Evolutionary conservation across 1,139 yeast species (phyloP).

Genomic region (Yamadazyma siamensis): DNA sequence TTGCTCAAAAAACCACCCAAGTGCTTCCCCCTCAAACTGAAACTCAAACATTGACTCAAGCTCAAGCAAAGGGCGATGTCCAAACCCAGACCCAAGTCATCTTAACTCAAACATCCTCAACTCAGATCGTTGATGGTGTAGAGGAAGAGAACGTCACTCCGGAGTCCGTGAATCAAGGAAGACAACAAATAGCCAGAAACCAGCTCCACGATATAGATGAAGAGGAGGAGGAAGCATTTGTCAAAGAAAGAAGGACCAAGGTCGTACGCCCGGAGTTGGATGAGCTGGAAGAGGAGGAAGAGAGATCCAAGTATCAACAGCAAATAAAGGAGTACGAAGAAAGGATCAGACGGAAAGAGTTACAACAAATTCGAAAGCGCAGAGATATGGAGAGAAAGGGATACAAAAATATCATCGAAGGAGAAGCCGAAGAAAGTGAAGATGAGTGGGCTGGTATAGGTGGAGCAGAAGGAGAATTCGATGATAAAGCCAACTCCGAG

Average conservation of each 20-base stretch:
- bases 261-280: too few species aligned
- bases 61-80: too few species aligned
- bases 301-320: slow-evolving; percentile 25
- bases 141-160: slow-evolving; percentile 31
- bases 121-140: neutral
- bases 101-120: neutral
- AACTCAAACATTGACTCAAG: too few species aligned
- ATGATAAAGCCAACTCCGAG: slow-evolving; percentile 61
- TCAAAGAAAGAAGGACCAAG: too few species aligned
- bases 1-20: slow-evolving; percentile 4
- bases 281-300: slow-evolving; percentile 21
- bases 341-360: slow-evolving; percentile 37
- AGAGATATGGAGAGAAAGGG: slow-evolving; percentile 52
- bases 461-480: slow-evolving; percentile 77
- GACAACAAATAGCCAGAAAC: slow-evolving; percentile 16
- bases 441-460: slow-evolving; percentile 95
- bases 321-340: slow-evolving; percentile 35
- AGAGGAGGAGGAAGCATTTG: slow-evolving; percentile 18
- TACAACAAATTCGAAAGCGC: slow-evolving; percentile 35
- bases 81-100: too few species aligned
- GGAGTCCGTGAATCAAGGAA: slow-evolving; percentile 22
- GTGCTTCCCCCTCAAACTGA: neutral
- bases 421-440: slow-evolving; percentile 94
- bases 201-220: slow-evolving; percentile 15
- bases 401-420: slow-evolving; percentile 56